phyloP scores from a whole-genome alignment of 345 rosid species.

The Gossypium turneri region DNA sequence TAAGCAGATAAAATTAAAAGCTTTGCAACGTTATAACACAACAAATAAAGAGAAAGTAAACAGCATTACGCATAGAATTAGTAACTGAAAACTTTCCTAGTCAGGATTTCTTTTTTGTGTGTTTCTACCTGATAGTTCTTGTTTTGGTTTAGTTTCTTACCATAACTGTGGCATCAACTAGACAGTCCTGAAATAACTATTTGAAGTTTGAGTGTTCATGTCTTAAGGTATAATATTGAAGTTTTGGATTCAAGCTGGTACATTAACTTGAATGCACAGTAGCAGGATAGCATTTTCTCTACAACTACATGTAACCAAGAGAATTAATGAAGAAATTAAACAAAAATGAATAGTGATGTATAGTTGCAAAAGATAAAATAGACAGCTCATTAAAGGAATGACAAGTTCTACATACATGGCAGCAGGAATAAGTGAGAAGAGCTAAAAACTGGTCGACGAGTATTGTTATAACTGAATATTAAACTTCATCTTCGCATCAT shows the following conservation, averaged over 20 bases:
- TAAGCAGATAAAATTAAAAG: neutral
- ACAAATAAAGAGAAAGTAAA: neutral
- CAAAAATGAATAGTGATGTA: too few species aligned
- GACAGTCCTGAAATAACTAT: neutral
- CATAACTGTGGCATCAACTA: neutral
- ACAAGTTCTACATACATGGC: neutral
- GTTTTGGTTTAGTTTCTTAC: neutral
- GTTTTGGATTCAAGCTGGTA: too few species aligned
- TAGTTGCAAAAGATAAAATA: too few species aligned
- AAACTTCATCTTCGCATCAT: neutral
- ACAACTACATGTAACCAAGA: too few species aligned
- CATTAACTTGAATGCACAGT: too few species aligned
- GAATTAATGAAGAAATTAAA: too few species aligned
- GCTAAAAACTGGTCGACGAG: neutral
- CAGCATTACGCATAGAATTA: neutral
- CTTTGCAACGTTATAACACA: neutral
- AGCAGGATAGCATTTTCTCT: too few species aligned
- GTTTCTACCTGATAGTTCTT: neutral
- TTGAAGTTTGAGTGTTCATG: neutral
- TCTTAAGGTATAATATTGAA: neutral
- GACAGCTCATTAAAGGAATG: neutral
- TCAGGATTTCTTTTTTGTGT: neutral
- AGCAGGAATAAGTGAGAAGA: neutral
- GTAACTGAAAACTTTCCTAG: neutral
- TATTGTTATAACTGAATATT: neutral